phyloP scores from a whole-genome alignment of 495 filamentous ascomycete genomes.

The Wilcoxina mikolae region DNA sequence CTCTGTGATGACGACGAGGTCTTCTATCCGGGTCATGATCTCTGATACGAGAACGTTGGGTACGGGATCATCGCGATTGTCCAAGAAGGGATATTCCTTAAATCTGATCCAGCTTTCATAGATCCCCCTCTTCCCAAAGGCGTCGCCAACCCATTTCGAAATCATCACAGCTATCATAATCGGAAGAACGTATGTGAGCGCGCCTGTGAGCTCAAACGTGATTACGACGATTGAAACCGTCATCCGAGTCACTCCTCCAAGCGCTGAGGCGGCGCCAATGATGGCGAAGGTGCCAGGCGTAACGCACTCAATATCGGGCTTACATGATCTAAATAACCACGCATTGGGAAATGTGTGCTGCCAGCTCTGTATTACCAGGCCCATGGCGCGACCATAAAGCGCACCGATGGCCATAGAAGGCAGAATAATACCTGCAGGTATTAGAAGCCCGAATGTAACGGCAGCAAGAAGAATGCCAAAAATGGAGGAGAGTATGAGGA shows the following conservation, averaged over 20 bases:
- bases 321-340: constrained; percentile 64
- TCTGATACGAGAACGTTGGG: constrained; percentile 72
- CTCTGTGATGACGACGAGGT: constrained; percentile 74
- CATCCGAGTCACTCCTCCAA: constrained; percentile 96
- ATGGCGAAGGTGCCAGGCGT: constrained; percentile 93
- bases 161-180: constrained; percentile 99
- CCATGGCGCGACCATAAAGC: constrained; percentile 78
- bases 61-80: constrained; percentile 72
- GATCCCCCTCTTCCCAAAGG: constrained; percentile 84
- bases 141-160: constrained; percentile 95
- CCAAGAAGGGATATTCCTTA: constrained; percentile 90
- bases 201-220: constrained; percentile 97
- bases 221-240: constrained; percentile 95
- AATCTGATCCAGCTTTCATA: constrained; percentile 97
- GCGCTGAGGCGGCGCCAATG: constrained; percentile 86
- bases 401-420: constrained; percentile 96
- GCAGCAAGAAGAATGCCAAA: constrained; percentile 76
- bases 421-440: constrained; percentile 90
- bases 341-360: constrained; percentile 61
- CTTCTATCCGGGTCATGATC: constrained; percentile 86
- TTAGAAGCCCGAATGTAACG: constrained; percentile 88
- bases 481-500: constrained; percentile 63
- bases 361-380: constrained; percentile 79
- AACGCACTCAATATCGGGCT: constrained; percentile 78
- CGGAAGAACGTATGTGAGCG: constrained; percentile 87